Percentiles rank a stretch among this genome's conserved stretches.
Evolutionary conservation across 176 grass and related monocot species (phyloP).

Genomic region (Cenchrus americanus): DNA sequence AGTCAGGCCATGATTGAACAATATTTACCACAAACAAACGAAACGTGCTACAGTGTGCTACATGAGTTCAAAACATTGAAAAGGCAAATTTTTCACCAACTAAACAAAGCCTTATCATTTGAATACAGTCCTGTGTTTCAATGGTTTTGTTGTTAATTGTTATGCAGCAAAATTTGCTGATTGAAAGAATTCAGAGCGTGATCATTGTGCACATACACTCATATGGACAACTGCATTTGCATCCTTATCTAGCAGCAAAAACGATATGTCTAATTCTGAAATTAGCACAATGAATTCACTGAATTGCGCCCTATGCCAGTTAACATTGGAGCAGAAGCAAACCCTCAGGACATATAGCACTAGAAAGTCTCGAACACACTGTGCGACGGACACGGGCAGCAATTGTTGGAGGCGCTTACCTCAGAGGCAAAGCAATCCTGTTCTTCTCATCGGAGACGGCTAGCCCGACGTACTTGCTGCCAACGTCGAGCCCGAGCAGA

Average conservation of each 20-base stretch:
- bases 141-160: neutral
- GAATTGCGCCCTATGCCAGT: neutral
- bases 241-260: neutral
- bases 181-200: neutral
- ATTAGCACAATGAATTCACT: neutral
- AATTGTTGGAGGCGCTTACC: slow-evolving; percentile 47
- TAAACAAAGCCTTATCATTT: too few species aligned
- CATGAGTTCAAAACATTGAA: too few species aligned
- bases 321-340: neutral
- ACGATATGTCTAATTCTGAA: neutral
- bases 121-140: neutral
- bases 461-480: slow-evolving; percentile 80
- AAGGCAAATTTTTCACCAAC: too few species aligned
- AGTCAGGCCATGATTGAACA: too few species aligned
- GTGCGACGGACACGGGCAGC: neutral
- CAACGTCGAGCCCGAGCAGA: slow-evolving; percentile 87
- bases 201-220: neutral
- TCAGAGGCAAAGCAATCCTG: slow-evolving; percentile 67
- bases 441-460: slow-evolving; percentile 71
- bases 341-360: neutral
- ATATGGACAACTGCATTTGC: neutral
- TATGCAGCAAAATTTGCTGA: neutral
- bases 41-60: too few species aligned
- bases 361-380: neutral
- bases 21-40: too few species aligned